Percentiles rank a stretch among this genome's conserved stretches.
Evolutionary conservation across 2,329 filamentous ascomycete species (phyloP).

Genomic region (Magnaporthiopsis poae): DNA sequence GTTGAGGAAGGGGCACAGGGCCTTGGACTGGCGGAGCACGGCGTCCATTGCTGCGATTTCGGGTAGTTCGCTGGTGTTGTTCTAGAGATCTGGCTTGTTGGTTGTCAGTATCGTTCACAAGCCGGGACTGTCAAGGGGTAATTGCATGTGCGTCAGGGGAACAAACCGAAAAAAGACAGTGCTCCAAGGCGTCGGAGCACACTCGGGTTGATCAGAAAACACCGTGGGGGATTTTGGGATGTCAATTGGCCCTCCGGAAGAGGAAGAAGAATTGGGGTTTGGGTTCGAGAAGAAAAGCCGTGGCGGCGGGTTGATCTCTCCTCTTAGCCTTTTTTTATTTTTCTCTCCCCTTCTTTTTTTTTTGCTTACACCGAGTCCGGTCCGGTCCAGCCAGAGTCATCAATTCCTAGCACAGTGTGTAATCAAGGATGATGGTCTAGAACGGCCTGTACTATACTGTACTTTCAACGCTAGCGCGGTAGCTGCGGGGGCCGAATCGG

Average conservation of each 20-base stretch:
- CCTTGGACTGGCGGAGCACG: slow-evolving; percentile 86
- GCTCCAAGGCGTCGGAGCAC: neutral
- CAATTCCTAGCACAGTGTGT: neutral
- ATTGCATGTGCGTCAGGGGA: no score
- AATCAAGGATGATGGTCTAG: no score
- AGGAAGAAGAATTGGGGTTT: neutral
- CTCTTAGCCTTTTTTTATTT: neutral
- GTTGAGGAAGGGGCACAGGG: slow-evolving; percentile 95
- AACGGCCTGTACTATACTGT: no score
- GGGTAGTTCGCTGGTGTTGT: neutral
- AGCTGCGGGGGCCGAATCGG: neutral
- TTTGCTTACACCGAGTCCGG: neutral
- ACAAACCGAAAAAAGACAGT: neutral
- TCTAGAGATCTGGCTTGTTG: neutral
- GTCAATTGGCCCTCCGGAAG: neutral
- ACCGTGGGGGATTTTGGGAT: neutral
- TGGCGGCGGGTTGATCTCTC: neutral
- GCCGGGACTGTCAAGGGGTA: no score
- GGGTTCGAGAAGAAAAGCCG: neutral
- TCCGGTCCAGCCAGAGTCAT: neutral
- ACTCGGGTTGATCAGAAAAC: neutral
- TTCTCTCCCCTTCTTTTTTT: neutral
- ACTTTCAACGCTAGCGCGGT: no score
- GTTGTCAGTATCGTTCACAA: neutral
- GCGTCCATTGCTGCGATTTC: slow-evolving; percentile 63